Conservation (phyloP, 768 basidiomycete genomes). For the Megacollybia marginata region DNA sequence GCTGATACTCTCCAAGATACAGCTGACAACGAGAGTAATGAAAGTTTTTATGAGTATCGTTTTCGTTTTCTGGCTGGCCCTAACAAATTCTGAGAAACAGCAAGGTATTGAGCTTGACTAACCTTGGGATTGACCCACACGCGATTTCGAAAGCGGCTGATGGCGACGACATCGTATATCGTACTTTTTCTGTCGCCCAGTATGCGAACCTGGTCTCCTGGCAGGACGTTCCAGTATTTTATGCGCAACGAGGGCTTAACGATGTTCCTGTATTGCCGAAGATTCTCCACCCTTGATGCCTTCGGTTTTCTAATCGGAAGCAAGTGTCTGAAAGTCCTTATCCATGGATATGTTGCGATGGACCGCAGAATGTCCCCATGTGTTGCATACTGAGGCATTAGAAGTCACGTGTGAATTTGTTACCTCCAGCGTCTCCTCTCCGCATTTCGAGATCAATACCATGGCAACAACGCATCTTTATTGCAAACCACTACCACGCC, state of each 20-base stretch:
- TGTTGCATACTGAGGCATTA: no score
- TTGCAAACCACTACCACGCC: no score
- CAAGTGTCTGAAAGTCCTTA: conserved; percentile 62
- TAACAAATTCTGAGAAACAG: neutral
- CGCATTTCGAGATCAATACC: no score
- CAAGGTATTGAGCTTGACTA: conserved; percentile 21
- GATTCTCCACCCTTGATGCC: conserved; percentile 44
- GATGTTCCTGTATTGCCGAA: conserved; percentile 41
- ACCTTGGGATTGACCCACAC: conserved; percentile 47
- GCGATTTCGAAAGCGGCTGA: conserved; percentile 67
- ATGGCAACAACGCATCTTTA: no score
- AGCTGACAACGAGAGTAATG: conserved; percentile 81
- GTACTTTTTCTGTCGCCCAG: conserved; percentile 54
- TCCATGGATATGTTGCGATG: conserved; percentile 48
- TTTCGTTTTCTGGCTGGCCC: conserved; percentile 4
- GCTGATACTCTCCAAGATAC: conserved; percentile 60
- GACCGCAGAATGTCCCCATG: conserved; percentile 31
- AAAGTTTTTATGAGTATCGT: conserved; percentile 37
- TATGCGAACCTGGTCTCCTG: conserved; percentile 72
- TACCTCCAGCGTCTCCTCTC: no score
- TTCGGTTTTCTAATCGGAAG: conserved; percentile 28
- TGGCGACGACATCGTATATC: conserved; percentile 63
- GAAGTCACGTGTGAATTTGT: no score
- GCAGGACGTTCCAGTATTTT: conserved; percentile 83
- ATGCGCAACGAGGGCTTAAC: conserved; percentile 63